Evolutionary conservation across 2,329 filamentous ascomycete species (phyloP).

Genomic region (Alternaria arbusti): DNA sequence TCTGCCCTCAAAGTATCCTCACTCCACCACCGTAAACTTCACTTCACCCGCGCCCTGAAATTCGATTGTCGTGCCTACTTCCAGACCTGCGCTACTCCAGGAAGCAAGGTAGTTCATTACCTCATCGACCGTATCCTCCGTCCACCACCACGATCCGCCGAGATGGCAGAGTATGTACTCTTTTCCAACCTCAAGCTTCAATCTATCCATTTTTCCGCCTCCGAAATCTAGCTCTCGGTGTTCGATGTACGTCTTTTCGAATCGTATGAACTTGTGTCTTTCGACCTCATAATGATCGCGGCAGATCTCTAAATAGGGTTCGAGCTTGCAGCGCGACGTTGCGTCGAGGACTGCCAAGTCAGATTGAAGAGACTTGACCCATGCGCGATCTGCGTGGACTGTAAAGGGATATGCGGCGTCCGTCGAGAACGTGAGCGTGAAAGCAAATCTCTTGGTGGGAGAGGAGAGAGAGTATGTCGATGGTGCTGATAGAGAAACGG

Average conservation of each 20-base stretch:
- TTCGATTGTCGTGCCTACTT: background rate
- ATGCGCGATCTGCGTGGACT: constrained; percentile 3
- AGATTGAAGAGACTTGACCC: constrained; percentile 1
- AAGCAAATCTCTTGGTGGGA: background rate
- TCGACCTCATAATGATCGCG: background rate
- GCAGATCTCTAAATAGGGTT: background rate
- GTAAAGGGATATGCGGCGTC: constrained; percentile 8
- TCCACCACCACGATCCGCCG: constrained; percentile 7
- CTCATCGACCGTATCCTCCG: constrained; percentile 5
- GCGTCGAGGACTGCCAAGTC: constrained; percentile 9
- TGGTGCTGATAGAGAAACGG: constrained; percentile 8
- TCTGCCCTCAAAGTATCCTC: background rate
- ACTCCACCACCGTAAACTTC: background rate
- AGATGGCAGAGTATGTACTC: constrained; percentile 9
- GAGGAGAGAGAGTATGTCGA: constrained; percentile 10
- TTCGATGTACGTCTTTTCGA: background rate
- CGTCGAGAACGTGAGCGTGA: constrained; percentile 9
- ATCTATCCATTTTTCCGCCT: background rate
- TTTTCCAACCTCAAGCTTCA: constrained; percentile 1
- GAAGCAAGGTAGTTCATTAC: background rate
- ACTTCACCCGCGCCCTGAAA: background rate
- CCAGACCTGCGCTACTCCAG: background rate
- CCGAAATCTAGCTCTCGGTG: background rate
- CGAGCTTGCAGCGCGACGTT: background rate
- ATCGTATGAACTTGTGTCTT: background rate